A percentile compares a stretch with the other conserved stretches of the same genome.
These are phyloP conservation scores for Lycium ferocissimum DNA, from an alignment of 257 asterid species.

Conservation along the genomic window DNA sequence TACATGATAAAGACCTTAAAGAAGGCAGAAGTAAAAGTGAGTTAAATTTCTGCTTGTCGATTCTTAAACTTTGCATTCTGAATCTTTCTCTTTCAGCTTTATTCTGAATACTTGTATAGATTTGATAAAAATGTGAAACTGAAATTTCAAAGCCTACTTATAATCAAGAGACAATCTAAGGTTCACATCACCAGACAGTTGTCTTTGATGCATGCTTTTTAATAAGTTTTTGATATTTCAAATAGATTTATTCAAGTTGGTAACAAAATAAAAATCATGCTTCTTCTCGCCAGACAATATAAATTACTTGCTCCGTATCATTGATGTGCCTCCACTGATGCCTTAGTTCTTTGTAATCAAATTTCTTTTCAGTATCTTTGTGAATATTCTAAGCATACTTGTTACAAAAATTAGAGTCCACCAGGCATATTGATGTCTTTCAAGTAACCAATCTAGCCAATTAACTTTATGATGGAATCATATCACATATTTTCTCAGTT, in stretches of 20 bases:
- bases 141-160: background rate
- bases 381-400: background rate
- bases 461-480: background rate
- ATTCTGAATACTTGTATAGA: background rate
- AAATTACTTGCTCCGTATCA: background rate
- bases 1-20: slow-evolving; percentile 97
- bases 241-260: background rate
- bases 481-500: slow-evolving; percentile 3
- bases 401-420: background rate
- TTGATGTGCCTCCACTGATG: slow-evolving; percentile 27
- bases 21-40: slow-evolving; percentile 93
- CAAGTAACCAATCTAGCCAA: slow-evolving; percentile 12
- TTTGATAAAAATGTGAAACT: background rate
- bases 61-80: background rate
- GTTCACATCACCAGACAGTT: background rate
- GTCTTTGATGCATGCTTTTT: background rate
- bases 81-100: background rate
- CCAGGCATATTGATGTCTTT: background rate
- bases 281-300: background rate
- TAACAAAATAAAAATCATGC: background rate
- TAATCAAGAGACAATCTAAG: background rate
- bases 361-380: background rate
- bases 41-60: slow-evolving; percentile 41
- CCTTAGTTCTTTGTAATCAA: background rate
- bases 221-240: background rate